Base-by-base conservation (phyloP, 768 basidiomycete species). In the Paxillus ammoniavirescens region DNA sequence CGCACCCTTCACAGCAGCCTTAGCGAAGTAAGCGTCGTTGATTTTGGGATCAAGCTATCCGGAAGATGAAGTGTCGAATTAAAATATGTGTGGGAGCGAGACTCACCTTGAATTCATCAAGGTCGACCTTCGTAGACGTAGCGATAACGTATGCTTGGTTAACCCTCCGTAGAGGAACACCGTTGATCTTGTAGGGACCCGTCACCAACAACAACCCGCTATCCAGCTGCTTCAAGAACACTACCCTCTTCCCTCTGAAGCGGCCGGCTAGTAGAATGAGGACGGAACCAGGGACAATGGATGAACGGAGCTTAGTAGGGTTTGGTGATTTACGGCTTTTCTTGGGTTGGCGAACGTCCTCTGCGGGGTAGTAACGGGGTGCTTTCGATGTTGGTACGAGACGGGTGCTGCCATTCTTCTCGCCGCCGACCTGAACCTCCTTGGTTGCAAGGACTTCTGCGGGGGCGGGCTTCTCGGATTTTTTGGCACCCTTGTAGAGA, bases 81-180 rank as follows among this genome's bases (percentile, higher is more conserved):
- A 28, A 26, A 2, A n/a, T 26, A 21, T 36, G 18, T n/a, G 23
- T 26, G 2, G 17, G n/a, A 2, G 41, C 52, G 35, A 23, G 46
- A 77, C 82, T 59, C 65, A 93, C 93, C 78, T 82, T 82, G 71
- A 91, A 76, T 53, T 77, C 81, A 26, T 77, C 80, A 53, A 98
- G 72, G 60, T 96, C 90, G 62, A 98, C 75, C 76, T 87, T 93
- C 63, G 97, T 98, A 52, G 94, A 94, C 54, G 97, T 99, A 54
- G 96, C 93, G 67, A 99, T 98, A 58, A 95, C 93, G 72, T 99
- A 99, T 51, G 97, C 93, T 79, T 98, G 96, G 80, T 94, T 96
- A 56, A 99, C 94, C 73, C 97, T 86, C 73, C 95, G 84, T 72
- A 99, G 82, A 63, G 97, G 97, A 43, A 99, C 96, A 71, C 97